phyloP scores from a whole-genome alignment of 768 basidiomycete species.

The Lepiota venenata region DNA sequence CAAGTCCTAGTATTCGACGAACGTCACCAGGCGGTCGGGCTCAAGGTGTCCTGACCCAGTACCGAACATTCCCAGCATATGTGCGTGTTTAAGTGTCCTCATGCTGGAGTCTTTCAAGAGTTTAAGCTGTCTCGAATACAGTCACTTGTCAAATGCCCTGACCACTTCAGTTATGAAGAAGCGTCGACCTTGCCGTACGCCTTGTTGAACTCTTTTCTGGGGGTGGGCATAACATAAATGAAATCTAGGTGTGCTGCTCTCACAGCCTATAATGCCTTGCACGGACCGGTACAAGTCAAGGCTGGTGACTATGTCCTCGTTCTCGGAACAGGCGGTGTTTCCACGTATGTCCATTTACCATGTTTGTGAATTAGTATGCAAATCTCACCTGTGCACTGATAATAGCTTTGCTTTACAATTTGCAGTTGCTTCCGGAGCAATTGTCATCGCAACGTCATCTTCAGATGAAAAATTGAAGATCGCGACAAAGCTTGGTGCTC shows the following conservation, averaged over 20 bases:
- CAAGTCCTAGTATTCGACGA: conserved; percentile 25
- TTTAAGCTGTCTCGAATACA: conserved; percentile 13
- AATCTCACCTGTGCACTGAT: conserved; percentile 4
- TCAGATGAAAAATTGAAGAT: conserved; percentile 59
- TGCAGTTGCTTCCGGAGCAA: conserved; percentile 59
- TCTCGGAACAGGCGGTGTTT: conserved; percentile 55
- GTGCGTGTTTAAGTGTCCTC: conserved; percentile 12
- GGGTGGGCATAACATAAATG: not conserved
- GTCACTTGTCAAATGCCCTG: conserved; percentile 50
- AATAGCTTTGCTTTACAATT: conserved; percentile 54
- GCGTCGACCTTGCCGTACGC: conserved; percentile 60
- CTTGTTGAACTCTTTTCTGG: not conserved
- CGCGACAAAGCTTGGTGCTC: conserved; percentile 48
- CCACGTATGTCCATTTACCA: conserved; percentile 32
- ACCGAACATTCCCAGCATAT: conserved; percentile 38
- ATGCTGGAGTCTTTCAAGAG: not conserved
- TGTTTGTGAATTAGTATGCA: not conserved
- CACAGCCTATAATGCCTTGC: conserved; percentile 61
- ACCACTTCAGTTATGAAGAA: conserved; percentile 59
- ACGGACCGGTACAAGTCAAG: conserved; percentile 44
- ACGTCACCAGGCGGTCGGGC: conserved; percentile 42
- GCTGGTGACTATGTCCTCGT: conserved; percentile 58
- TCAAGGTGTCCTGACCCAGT: conserved; percentile 54
- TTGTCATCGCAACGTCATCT: conserved; percentile 64
- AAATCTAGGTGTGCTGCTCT: conserved; percentile 48